A percentile compares a stretch with the other conserved stretches of the same genome.
These are phyloP conservation scores for Aspergillus ochraceus DNA, from an alignment of 2,329 filamentous ascomycete genomes.

Conservation along the genomic window DNA sequence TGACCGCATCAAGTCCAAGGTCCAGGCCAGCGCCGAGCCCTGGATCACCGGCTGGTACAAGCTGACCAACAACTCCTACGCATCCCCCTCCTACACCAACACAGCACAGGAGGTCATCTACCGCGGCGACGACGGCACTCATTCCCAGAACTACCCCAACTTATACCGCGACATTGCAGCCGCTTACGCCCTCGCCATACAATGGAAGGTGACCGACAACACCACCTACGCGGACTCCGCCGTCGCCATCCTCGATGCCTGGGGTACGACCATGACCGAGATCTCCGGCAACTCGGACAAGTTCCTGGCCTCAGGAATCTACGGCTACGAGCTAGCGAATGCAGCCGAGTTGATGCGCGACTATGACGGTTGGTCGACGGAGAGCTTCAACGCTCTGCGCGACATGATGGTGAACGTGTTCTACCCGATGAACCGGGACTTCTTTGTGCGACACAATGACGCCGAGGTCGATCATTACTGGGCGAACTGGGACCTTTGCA, in stretches of 20 bases:
- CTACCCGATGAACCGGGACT: slow-evolving; percentile 39
- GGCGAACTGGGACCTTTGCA: slow-evolving; percentile 50
- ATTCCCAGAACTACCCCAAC: slow-evolving; percentile 34
- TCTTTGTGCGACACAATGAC: slow-evolving; percentile 41
- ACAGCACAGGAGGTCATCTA: slow-evolving; percentile 33
- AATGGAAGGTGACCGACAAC: slow-evolving; percentile 44
- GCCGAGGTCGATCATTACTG: slow-evolving; percentile 38
- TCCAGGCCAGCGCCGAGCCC: slow-evolving; percentile 33
- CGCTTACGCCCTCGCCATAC: slow-evolving; percentile 42
- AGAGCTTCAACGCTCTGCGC: slow-evolving; percentile 23
- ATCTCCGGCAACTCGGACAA: slow-evolving; percentile 40
- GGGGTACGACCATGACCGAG: slow-evolving; percentile 34
- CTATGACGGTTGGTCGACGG: slow-evolving; percentile 32
- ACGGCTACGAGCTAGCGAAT: slow-evolving; percentile 51
- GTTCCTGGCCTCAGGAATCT: slow-evolving; percentile 44
- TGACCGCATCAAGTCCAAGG: slow-evolving; percentile 41
- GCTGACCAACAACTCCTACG: slow-evolving; percentile 29
- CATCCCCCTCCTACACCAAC: slow-evolving; percentile 31
- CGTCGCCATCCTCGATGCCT: slow-evolving; percentile 39
- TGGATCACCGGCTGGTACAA: slow-evolving; percentile 38
- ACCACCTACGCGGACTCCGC: slow-evolving; percentile 40
- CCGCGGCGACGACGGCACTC: slow-evolving; percentile 30
- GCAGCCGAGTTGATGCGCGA: slow-evolving; percentile 46
- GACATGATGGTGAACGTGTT: slow-evolving; percentile 41
- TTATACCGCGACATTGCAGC: slow-evolving; percentile 38